These are phyloP conservation scores for Candida smagusa DNA, from an alignment of 1,139 yeast species.

Conservation along the genomic window DNA sequence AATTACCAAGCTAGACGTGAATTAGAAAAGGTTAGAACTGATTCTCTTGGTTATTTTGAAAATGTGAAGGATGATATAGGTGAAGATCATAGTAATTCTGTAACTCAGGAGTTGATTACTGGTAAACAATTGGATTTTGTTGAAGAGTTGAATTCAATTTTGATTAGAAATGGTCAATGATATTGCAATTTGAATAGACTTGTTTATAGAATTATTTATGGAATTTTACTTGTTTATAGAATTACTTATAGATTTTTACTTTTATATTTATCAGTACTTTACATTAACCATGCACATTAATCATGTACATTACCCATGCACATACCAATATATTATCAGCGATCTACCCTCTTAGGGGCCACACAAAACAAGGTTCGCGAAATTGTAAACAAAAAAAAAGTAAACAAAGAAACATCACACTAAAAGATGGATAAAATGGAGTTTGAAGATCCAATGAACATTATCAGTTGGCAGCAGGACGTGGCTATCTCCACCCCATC, in stretches of 20 bases:
- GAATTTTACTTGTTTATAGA: no score
- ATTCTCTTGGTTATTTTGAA: slow-evolving; percentile 18
- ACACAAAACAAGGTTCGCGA: neutral
- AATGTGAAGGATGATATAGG: slow-evolving; percentile 7
- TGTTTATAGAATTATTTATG: neutral
- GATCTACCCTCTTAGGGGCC: no score
- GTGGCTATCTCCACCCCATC: neutral
- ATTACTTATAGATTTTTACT: no score
- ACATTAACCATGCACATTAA: no score
- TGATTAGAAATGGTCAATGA: neutral
- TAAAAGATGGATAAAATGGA: neutral
- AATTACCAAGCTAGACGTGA: slow-evolving; percentile 23
- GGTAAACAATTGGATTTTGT: slow-evolving; percentile 8
- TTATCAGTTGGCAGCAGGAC: neutral
- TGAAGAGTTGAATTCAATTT: slow-evolving; percentile 6
- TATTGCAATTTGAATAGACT: neutral
- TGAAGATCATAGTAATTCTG: slow-evolving; percentile 14
- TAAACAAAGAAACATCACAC: neutral
- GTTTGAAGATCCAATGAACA: neutral
- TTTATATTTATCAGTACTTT: no score
- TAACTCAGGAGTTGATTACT: slow-evolving; percentile 22
- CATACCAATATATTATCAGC: no score
- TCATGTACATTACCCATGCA: no score
- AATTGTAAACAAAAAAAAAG: neutral
- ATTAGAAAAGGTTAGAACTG: slow-evolving; percentile 17